phyloP scores from a whole-genome alignment of 1,284 basidiomycete species.

The Irpex rosettiformis region DNA sequence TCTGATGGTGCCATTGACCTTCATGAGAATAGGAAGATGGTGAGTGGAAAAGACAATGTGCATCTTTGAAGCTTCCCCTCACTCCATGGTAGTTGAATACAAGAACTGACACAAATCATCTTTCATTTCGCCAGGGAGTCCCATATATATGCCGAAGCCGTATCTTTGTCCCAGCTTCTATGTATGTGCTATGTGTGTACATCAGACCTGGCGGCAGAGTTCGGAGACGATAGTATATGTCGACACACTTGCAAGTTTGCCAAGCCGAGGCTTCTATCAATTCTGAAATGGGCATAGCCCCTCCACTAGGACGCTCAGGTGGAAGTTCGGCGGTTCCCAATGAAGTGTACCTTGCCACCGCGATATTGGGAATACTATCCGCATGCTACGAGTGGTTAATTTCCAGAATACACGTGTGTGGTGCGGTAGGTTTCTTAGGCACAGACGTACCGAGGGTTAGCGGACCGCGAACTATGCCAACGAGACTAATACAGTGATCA shows the following conservation, averaged over 20 bases:
- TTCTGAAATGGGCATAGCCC: constrained; percentile 16
- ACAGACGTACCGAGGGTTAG: not conserved
- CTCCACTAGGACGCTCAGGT: constrained; percentile 21
- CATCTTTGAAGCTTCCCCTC: not conserved
- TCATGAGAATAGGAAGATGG: constrained; percentile 7
- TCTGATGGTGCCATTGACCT: constrained; percentile 11
- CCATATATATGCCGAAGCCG: constrained; percentile 5
- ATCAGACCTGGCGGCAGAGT: constrained; percentile 1
- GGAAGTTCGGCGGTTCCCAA: constrained; percentile 29
- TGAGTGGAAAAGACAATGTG: constrained; percentile 3
- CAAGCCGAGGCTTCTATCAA: constrained; percentile 8
- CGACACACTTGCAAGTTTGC: not conserved
- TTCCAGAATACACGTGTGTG: constrained; percentile 25
- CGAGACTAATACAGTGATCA: constrained; percentile 2
- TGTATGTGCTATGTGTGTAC: not conserved
- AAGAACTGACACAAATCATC: constrained; percentile 4
- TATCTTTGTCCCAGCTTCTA: constrained; percentile 1
- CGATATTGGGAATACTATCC: constrained; percentile 18
- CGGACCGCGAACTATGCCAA: constrained; percentile 6
- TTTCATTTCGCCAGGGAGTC: constrained; percentile 3
- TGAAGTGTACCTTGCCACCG: constrained; percentile 21
- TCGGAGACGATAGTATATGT: not conserved
- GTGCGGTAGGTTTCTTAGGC: constrained; percentile 2
- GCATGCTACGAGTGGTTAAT: constrained; percentile 23
- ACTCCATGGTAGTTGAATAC: constrained; percentile 4